Percentiles rank a stretch among this genome's conserved stretches.
These are phyloP conservation scores for Fusarium liriodendri DNA, from an alignment of 2,329 filamentous ascomycete genomes.

Conservation along the genomic window DNA sequence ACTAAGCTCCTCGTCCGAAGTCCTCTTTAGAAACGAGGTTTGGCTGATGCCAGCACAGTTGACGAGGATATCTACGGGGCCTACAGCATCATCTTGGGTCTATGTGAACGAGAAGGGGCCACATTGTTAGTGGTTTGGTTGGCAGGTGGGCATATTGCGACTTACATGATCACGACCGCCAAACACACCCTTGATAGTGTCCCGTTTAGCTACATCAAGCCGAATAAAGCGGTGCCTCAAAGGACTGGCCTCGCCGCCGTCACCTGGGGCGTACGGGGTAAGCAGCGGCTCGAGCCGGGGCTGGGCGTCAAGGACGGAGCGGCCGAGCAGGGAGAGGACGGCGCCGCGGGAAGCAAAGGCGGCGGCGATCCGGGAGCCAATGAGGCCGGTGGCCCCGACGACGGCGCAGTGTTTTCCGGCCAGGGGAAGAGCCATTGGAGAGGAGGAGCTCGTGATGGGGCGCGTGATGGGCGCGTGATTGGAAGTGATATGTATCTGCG, in stretches of 20 bases:
- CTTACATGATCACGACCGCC: conserved; percentile 27
- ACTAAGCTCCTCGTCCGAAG: conserved; percentile 61
- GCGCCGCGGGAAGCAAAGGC: conserved; percentile 74
- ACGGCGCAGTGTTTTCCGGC: conserved; percentile 67
- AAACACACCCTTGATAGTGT: conserved; percentile 48
- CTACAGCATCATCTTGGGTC: conserved; percentile 39
- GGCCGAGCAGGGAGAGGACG: conserved; percentile 69
- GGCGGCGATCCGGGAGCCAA: conserved; percentile 74
- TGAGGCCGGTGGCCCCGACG: conserved; percentile 77
- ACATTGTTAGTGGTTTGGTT: neutral
- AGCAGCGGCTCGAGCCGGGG: conserved; percentile 52
- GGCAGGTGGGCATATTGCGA: neutral
- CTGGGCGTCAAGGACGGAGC: conserved; percentile 60
- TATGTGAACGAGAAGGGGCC: neutral
- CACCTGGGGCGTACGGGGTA: conserved; percentile 34
- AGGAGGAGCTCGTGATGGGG: neutral
- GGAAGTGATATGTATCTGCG: neutral
- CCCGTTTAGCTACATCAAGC: conserved; percentile 46
- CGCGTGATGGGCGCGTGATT: neutral
- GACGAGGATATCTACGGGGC: conserved; percentile 70
- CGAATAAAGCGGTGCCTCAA: conserved; percentile 49
- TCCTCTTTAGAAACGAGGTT: conserved; percentile 70
- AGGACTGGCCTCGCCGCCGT: conserved; percentile 24
- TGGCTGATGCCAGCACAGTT: conserved; percentile 84
- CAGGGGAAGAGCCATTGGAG: conserved; percentile 49